phyloP scores from a whole-genome alignment of 805 yeast genomes.

The Suhomyces xylopsoci region DNA sequence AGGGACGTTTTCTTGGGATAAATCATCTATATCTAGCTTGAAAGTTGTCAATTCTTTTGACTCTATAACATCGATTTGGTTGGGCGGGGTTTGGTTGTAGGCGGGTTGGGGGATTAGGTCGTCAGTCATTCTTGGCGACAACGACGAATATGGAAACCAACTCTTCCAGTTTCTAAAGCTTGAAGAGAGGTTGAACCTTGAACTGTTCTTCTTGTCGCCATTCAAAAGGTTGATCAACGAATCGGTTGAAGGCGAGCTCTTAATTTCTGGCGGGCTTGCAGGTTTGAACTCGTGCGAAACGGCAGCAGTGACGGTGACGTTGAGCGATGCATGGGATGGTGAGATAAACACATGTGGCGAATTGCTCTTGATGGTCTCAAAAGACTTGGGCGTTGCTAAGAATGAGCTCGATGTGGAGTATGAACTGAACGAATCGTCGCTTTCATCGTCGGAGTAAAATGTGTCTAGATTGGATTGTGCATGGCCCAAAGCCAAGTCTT shows the following conservation, averaged over 20 bases:
- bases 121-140: conserved; percentile 9
- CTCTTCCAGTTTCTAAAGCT: conserved; percentile 1
- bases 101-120: conserved; percentile 3
- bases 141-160: conserved; percentile 3
- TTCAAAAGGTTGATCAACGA: conserved; percentile 1
- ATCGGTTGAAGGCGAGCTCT: conserved; percentile 3
- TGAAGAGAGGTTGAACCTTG: conserved; percentile 2
- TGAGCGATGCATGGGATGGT: not conserved
- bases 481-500: not conserved
- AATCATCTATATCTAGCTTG: conserved; percentile 2
- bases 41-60: conserved; percentile 11
- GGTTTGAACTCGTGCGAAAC: conserved; percentile 1
- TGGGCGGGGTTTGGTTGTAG: not conserved
- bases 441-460: conserved; percentile 6
- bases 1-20: conserved; percentile 4
- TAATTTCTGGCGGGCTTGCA: not conserved
- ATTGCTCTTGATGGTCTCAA: not conserved
- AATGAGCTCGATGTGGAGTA: conserved; percentile 2
- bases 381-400: not conserved
- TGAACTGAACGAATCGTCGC: conserved; percentile 5
- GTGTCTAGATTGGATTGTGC: not conserved
- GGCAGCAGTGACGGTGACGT: not conserved
- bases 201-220: not conserved
- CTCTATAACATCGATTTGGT: not conserved
- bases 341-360: not conserved